A percentile compares a stretch with the other conserved stretches of the same genome.
These are phyloP conservation scores for Xylariaceae sp. DNA, from an alignment of 2,329 filamentous ascomycete genomes.

Conservation along the genomic window DNA sequence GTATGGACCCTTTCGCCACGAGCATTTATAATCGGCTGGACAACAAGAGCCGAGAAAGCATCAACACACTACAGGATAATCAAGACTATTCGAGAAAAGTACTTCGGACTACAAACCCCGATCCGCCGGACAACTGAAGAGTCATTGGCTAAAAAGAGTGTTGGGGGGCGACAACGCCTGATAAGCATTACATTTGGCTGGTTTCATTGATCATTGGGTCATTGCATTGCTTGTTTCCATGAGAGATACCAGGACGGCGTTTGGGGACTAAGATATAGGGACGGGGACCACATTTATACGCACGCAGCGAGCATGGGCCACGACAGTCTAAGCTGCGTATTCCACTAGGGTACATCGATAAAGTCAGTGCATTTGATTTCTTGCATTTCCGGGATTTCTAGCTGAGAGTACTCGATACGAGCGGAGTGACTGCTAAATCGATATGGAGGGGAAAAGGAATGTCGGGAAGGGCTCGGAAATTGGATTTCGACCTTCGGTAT, in stretches of 20 bases:
- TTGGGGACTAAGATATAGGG: slow-evolving; percentile 27
- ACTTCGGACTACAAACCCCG: slow-evolving; percentile 60
- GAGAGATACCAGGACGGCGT: slow-evolving; percentile 46
- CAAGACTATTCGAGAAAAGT: slow-evolving; percentile 62
- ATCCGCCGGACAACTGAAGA: slow-evolving; percentile 41
- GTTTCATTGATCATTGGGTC: slow-evolving; percentile 30
- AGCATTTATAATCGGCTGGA: slow-evolving; percentile 51
- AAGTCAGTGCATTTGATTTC: slow-evolving; percentile 13
- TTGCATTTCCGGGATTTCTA: slow-evolving; percentile 19
- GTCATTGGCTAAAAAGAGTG: not conserved
- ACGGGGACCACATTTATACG: slow-evolving; percentile 21
- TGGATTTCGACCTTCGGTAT: slow-evolving; percentile 14
- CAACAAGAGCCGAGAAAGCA: slow-evolving; percentile 58
- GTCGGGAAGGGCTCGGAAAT: slow-evolving; percentile 22
- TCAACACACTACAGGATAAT: slow-evolving; percentile 61
- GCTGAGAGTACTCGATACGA: not conserved
- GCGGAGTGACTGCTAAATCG: slow-evolving; percentile 22
- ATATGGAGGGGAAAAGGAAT: slow-evolving; percentile 24
- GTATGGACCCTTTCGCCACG: slow-evolving; percentile 58
- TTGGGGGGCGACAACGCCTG: slow-evolving; percentile 27
- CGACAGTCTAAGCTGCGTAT: not conserved
- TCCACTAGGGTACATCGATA: not conserved
- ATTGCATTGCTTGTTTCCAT: slow-evolving; percentile 37
- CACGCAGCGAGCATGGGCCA: slow-evolving; percentile 23
- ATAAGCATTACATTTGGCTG: slow-evolving; percentile 33